These are phyloP conservation scores for Ophiosphaerella narmari DNA, from an alignment of 2,329 filamentous ascomycete species.

Conservation along the genomic window DNA sequence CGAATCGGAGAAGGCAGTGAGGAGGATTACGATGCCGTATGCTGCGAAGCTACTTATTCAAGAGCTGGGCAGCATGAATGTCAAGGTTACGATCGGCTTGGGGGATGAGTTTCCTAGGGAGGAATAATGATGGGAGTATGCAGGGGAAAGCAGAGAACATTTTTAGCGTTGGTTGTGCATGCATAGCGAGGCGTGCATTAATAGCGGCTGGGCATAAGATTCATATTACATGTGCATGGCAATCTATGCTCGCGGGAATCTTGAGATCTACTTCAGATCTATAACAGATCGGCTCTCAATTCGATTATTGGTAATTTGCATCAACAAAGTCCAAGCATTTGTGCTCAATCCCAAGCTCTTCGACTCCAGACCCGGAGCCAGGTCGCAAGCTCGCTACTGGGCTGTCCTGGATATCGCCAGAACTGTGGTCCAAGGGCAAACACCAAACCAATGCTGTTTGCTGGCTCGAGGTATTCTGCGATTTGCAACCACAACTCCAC, in stretches of 20 bases:
- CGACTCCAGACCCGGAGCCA: slow-evolving; percentile 23
- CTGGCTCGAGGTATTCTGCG: slow-evolving; percentile 42
- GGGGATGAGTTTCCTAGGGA: slow-evolving; percentile 83
- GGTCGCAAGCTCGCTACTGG: slow-evolving; percentile 14
- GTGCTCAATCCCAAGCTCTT: slow-evolving; percentile 3
- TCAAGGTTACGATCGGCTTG: slow-evolving; percentile 87
- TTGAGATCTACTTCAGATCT: background rate
- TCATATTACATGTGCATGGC: slow-evolving; percentile 2
- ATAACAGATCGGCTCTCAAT: background rate
- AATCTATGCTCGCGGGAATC: background rate
- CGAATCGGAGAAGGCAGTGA: slow-evolving; percentile 79
- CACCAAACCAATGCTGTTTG: slow-evolving; percentile 47
- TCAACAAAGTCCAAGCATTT: no score
- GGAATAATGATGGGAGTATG: background rate
- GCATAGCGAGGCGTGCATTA: slow-evolving; percentile 23
- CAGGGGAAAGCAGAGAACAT: background rate
- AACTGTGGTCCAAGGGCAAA: slow-evolving; percentile 31
- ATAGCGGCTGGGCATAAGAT: background rate
- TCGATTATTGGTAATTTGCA: no score
- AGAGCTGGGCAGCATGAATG: slow-evolving; percentile 97
- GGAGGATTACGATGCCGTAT: slow-evolving; percentile 95
- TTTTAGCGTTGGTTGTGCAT: background rate
- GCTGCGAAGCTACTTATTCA: slow-evolving; percentile 95
- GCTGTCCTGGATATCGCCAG: slow-evolving; percentile 11
- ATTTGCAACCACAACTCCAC: slow-evolving; percentile 50